Base-by-base conservation (phyloP, 768 basidiomycete species). In the Pleurotus ostreatus region DNA sequence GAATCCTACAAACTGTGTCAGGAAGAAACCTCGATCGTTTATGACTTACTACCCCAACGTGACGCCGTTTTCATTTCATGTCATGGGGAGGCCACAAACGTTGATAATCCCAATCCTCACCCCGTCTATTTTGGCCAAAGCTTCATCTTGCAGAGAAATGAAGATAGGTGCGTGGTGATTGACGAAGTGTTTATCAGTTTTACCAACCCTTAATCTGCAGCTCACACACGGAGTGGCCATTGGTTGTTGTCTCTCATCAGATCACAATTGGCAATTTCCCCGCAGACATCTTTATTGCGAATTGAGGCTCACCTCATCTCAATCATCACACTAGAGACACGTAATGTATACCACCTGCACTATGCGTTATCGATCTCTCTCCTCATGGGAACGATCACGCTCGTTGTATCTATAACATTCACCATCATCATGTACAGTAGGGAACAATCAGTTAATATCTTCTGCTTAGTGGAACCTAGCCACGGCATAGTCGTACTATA, bases 1-100 rank as follows among this genome's bases (percentile, higher is more conserved):
- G 41, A 18, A n/a, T 39, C 38, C 39, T 53, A 53, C 51, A 53
- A 53, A 38, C 18, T 53, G 18, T 53, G 51, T 23, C 51, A 53
- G 22, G 51, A 41, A 41, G 51, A 53, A 12, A 53, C 37, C 39
- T 39, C 51, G 51, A 53, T 53, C 51, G 39, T 25, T 41, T 53
- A 53, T 25, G 51, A 53, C 41, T 39, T 53, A 53, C 41, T 53
- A 41, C 39, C 39, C 3, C n/a, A 15, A n/a, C 18, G 23, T 25
- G 37, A 18, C n/a, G 25, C 15, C 51, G 22, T n/a, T 38, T 23
- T 53, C 39, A 23, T 53, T 12, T 18, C 39, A 13, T 53, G 51
- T 39, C 41, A 53, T 20, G 51, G 51, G 12, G n/a, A 37, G n/a
- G 51, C 51, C 15, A 18, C 39, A 39, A 41, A 53, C 18, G 26